Conservation (phyloP, 306 rosid genomes). For the Corylus heterophylla region DNA sequence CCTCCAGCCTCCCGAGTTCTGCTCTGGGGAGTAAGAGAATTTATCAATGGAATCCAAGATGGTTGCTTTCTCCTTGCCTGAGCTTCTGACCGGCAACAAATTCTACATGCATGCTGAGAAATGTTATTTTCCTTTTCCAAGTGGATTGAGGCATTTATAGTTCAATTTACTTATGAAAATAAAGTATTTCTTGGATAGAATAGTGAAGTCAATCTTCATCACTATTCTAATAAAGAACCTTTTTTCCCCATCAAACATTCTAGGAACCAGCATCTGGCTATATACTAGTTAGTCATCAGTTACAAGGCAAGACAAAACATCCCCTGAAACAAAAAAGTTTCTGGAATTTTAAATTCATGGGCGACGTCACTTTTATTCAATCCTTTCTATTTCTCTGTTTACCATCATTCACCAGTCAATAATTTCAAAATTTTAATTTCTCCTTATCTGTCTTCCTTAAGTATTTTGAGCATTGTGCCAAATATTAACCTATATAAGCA, state of each 20-base stretch:
- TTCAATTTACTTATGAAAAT: neutral
- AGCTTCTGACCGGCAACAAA: conserved; percentile 31
- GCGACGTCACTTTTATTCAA: neutral
- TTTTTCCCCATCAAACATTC: neutral
- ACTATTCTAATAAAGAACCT: neutral
- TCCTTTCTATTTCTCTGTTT: neutral
- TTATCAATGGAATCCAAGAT: conserved; percentile 51
- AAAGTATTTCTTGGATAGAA: neutral
- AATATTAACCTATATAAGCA: neutral
- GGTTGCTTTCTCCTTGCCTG: conserved; percentile 31
- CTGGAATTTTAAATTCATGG: neutral
- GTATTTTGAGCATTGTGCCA: neutral
- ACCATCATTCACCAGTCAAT: neutral
- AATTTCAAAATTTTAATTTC: neutral
- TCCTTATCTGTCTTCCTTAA: neutral
- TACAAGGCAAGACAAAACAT: neutral
- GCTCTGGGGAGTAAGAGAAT: conserved; percentile 42
- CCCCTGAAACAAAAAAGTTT: neutral
- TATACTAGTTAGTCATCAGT: neutral
- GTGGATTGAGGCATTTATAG: neutral
- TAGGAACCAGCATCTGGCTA: neutral
- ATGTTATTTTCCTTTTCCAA: neutral
- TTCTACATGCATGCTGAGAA: conserved; percentile 37
- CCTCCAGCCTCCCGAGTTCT: conserved; percentile 57
- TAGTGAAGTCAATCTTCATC: neutral